Base-by-base conservation (phyloP, 2,329 filamentous ascomycete species). In the Aspergillus sp. region DNA sequence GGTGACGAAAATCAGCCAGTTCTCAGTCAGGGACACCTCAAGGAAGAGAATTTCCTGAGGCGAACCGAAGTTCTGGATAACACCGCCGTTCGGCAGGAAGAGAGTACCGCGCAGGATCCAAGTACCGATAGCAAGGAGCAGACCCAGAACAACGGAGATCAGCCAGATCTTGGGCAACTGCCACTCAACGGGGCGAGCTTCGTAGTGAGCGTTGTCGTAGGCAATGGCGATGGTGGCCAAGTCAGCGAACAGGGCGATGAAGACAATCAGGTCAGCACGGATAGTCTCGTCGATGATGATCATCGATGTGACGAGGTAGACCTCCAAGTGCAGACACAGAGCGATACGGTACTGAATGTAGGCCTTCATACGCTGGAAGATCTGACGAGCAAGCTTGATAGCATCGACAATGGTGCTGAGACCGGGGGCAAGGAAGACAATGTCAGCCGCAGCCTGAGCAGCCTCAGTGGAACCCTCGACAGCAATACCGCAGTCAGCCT, bases 1-100 rank as follows among this genome's bases (percentile, higher is more conserved):
- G 60, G 88, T 94, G 73, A 94, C 91, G 79, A 94, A 94, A 74
- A 94, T 94, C 49, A 94, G 81, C 88, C 88, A 94, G 78, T 94
- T 94, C 80, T 94, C 88, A 59, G 88, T 90, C 51, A 94, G 81
- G 19, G 87, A 89, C 71, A 94, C 83, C 75, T 94, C 82, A 38
- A 94, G 82, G 83, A 94, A 94, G 67, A 94, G 76, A 49, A 88
- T 83, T 61, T 85, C 82, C 71, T 88, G 83, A 53, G 86, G 77
- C 58, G 80, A 81, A 64, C 84, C 85, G 61, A 79, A 88, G 72
- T 85, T 83, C 72, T 86, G 77, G 61, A 88, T 80, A 60, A 88
- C 74, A 74, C 85, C 85, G 63, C 85, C 85, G 66, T 79, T 80
- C 49, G 73, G 70, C 19, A 87, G 69, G 76, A 81, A 88, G 61